phyloP scores from a whole-genome alignment of 2,329 filamentous ascomycete genomes.

The Verticillium albo-atrum region DNA sequence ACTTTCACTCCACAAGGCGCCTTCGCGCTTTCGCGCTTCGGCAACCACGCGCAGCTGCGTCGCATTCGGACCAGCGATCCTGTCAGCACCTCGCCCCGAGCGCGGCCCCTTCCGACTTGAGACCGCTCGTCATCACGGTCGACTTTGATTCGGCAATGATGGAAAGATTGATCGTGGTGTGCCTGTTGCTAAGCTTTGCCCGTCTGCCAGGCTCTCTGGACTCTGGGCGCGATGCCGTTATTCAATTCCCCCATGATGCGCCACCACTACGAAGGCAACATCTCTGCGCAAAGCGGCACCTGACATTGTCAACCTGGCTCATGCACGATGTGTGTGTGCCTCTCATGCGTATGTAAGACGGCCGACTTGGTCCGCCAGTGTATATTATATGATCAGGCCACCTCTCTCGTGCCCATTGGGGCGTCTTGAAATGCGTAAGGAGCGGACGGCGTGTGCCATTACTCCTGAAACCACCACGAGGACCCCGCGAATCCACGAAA shows the following conservation, averaged over 20 bases:
- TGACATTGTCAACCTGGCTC: neutral
- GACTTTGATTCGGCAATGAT: too few species aligned
- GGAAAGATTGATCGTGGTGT: too few species aligned
- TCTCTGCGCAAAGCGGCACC: too few species aligned
- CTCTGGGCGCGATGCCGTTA: too few species aligned
- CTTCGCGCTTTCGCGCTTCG: neutral
- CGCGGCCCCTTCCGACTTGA: too few species aligned
- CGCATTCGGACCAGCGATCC: neutral
- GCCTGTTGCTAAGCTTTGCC: too few species aligned
- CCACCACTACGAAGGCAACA: too few species aligned
- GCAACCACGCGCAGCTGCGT: neutral
- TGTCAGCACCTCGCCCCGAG: too few species aligned
- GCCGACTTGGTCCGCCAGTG: neutral
- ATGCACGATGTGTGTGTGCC: neutral
- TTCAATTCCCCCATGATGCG: too few species aligned
- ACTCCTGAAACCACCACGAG: constrained; percentile 1
- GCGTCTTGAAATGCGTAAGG: neutral
- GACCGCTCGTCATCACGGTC: too few species aligned
- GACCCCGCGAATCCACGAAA: neutral
- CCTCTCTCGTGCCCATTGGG: neutral
- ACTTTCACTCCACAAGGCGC: neutral
- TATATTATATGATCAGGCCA: neutral
- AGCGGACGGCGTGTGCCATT: constrained; percentile 12
- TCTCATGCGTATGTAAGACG: neutral
- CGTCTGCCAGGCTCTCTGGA: too few species aligned